A percentile compares a stretch with the other conserved stretches of the same genome.
phyloP scores from a whole-genome alignment of 345 rosid species.

The Gossypium herbaceum region DNA sequence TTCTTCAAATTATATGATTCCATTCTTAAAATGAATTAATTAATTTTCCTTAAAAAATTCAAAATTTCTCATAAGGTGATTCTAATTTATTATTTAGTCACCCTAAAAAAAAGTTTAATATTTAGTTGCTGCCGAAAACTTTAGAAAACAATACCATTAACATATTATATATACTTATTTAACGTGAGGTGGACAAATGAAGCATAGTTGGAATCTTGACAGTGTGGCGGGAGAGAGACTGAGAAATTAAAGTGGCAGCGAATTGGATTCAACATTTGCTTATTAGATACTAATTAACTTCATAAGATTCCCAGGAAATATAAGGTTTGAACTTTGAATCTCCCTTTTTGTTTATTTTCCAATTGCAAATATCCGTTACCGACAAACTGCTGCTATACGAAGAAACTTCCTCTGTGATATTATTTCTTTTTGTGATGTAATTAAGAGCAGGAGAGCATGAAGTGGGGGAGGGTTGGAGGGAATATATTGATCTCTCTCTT shows the following conservation, averaged over 20 bases:
- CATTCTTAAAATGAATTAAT: too few relatives aligned
- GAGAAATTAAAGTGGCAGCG: background rate
- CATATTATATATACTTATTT: background rate
- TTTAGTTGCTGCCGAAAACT: too few relatives aligned
- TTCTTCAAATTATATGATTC: too few relatives aligned
- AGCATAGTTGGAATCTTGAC: conserved; percentile 17
- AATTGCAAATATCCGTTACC: background rate
- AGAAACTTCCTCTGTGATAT: conserved; percentile 9
- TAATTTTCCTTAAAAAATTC: too few relatives aligned
- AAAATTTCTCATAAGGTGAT: too few relatives aligned
- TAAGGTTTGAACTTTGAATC: background rate
- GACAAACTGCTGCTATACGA: conserved; percentile 2
- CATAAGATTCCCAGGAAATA: conserved; percentile 4
- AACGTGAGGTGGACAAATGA: background rate
- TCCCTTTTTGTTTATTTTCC: background rate
- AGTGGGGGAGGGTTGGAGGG: background rate
- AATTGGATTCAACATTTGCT: background rate
- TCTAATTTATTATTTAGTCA: too few relatives aligned
- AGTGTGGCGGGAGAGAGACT: conserved; percentile 5
- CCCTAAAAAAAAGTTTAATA: too few relatives aligned
- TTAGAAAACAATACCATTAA: too few relatives aligned
- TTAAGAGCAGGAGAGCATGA: background rate
- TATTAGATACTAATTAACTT: background rate
- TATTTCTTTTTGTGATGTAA: background rate
- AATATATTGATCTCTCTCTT: background rate